Conservation (phyloP, 2,329 filamentous ascomycete genomes). For the Neofusicoccum sp. region DNA sequence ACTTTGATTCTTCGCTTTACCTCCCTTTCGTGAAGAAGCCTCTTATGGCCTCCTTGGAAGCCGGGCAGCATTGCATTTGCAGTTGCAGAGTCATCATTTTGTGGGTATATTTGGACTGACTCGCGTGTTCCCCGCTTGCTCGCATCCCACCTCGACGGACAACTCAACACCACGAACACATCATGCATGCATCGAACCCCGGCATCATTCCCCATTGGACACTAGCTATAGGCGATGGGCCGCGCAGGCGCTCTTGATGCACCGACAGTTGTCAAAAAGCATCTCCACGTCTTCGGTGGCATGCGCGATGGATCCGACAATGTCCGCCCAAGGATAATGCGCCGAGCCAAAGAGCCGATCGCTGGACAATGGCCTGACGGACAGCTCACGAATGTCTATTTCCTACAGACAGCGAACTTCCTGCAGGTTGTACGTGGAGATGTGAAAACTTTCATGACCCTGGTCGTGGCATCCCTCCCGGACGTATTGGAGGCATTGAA, state of each 20-base stretch:
- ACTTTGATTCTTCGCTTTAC: too few relatives aligned
- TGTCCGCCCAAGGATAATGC: not conserved
- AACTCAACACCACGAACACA: slow-evolving; percentile 4
- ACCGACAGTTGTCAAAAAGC: not conserved
- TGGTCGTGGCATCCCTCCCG: too few relatives aligned
- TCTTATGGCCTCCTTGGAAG: too few relatives aligned
- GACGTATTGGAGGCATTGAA: too few relatives aligned
- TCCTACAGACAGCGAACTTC: not conserved
- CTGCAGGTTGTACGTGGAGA: not conserved
- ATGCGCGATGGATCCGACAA: not conserved
- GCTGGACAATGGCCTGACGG: not conserved
- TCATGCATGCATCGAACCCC: not conserved
- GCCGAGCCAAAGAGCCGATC: not conserved
- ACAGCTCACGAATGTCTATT: not conserved
- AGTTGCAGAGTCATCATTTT: too few relatives aligned
- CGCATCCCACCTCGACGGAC: not conserved
- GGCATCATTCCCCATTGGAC: not conserved
- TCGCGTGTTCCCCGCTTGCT: too few relatives aligned
- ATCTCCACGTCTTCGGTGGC: not conserved
- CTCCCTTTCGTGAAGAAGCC: too few relatives aligned
- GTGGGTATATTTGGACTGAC: too few relatives aligned
- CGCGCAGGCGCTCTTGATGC: not conserved
- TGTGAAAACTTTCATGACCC: not conserved
- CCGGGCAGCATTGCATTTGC: too few relatives aligned
- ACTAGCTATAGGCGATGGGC: not conserved